Conservation (phyloP, 148 eudicot species). For the Rhododendron simsii region DNA sequence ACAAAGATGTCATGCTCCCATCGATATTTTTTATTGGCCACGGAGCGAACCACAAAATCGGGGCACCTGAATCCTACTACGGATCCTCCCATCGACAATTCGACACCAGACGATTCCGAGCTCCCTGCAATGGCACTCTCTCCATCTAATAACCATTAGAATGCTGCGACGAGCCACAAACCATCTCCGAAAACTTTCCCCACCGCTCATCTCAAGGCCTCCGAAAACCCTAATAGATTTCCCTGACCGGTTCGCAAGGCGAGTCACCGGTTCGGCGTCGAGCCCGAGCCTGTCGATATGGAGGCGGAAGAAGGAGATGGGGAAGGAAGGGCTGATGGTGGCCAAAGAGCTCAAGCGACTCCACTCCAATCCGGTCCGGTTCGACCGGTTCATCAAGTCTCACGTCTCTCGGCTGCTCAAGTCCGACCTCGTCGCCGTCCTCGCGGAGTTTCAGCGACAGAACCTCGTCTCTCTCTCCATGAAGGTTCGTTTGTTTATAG, state of each 20-base stretch:
- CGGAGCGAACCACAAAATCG: no score
- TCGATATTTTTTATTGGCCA: no score
- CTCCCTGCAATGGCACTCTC: background rate
- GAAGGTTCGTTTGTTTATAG: constrained; percentile 33
- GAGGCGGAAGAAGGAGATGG: constrained; percentile 92
- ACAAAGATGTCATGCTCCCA: no score
- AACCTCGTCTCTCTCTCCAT: constrained; percentile 73
- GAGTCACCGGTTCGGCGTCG: constrained; percentile 26
- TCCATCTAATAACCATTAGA: background rate
- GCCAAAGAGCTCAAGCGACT: constrained; percentile 89
- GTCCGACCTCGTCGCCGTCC: constrained; percentile 89
- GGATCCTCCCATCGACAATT: no score
- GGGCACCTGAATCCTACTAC: no score
- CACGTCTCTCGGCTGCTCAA: constrained; percentile 74
- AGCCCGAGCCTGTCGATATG: constrained; percentile 84
- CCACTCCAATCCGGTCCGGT: constrained; percentile 53
- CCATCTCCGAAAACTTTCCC: background rate
- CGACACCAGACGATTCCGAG: background rate
- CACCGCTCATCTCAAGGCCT: background rate
- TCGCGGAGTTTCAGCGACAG: constrained; percentile 87
- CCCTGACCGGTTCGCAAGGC: constrained; percentile 7
- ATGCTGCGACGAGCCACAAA: background rate
- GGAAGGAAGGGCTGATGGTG: constrained; percentile 81
- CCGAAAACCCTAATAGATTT: constrained; percentile 8
- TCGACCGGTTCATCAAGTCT: constrained; percentile 55